Percentiles rank a stretch among this genome's conserved stretches.
phyloP scores from a whole-genome alignment of 1,284 basidiomycete genomes.

The Naganishia albida region DNA sequence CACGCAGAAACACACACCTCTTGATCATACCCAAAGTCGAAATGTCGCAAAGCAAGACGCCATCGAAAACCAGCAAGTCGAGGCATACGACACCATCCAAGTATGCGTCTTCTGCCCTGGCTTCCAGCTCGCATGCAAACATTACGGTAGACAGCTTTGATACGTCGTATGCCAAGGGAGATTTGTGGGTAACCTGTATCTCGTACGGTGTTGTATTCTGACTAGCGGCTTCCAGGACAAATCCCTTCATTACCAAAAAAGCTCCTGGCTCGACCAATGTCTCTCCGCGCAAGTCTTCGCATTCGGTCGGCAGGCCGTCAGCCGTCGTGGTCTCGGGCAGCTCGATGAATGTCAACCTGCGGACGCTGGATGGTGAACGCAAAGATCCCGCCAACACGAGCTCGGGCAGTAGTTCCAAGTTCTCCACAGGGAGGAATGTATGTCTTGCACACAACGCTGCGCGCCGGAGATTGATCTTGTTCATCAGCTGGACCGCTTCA shows the following conservation, averaged over 20 bases:
- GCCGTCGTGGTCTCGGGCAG: slow-evolving; percentile 17
- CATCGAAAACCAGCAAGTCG: slow-evolving; percentile 12
- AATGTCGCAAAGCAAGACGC: slow-evolving; percentile 8
- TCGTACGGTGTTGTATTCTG: neutral
- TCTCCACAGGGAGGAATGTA: slow-evolving; percentile 31
- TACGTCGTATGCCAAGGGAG: slow-evolving; percentile 18
- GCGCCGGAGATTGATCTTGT: neutral
- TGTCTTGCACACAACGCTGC: neutral
- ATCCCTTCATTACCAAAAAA: slow-evolving; percentile 28
- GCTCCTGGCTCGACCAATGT: slow-evolving; percentile 10
- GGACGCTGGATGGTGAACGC: slow-evolving; percentile 8
- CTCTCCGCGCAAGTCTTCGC: slow-evolving; percentile 9
- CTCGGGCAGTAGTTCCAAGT: slow-evolving; percentile 22
- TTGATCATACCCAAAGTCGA: neutral
- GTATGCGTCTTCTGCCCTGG: slow-evolving; percentile 3
- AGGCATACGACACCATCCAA: slow-evolving; percentile 15
- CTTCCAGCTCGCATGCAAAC: slow-evolving; percentile 18
- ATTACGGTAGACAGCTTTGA: slow-evolving; percentile 10
- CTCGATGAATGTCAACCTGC: slow-evolving; percentile 15
- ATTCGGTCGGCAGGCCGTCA: neutral
- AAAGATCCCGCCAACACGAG: slow-evolving; percentile 17
- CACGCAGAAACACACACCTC: neutral
- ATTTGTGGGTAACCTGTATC: neutral
- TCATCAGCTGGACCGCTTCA: slow-evolving; percentile 52
- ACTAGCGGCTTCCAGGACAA: slow-evolving; percentile 4